Base-by-base conservation (phyloP, 371 early-diverging fungal species). In the Syncephalastrum monosporum region DNA sequence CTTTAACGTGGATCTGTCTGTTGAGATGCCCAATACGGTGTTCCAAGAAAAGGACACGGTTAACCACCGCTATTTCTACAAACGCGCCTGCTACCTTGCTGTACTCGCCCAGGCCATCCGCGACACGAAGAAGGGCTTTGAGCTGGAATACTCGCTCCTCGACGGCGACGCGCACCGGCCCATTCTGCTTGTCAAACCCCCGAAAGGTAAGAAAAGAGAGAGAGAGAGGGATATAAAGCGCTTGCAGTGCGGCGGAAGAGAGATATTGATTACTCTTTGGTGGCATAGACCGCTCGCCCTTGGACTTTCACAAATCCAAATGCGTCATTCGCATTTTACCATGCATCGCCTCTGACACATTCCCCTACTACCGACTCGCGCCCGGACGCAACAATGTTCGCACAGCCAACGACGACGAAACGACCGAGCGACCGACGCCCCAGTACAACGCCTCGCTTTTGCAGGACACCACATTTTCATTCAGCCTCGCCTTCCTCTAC, bases 1-100 rank as follows among this genome's bases (percentile, higher is more conserved):
- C 2, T 85, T 87, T 64, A 93, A 88, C 59, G 89, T 97, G 0
- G 98, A 98, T 72, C 68, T 98, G 13, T 90, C 91, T 13, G 91
- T 96, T 13, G 89, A 95, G 55, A 97, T 98, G 95, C 99, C 98
- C 1, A 55, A 85, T 77, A 60, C 65, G 1, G 61, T 96, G 25
- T 93, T 96, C 67, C 87, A 88, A 64, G 95, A 96, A 53, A 94
- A 96, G 67, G 99, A 98, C 68, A 83, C 89, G 61, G 64, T 95
- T 67, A 96, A 98, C 81, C 83, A 90, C 69, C 83, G 97, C 50
- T 98, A 98, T 69, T 92, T 95, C 63, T 83, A 95, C 74, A 98
- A 98, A 68, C 87, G 98, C 45, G 90, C 96, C 0, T 96, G 88
- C 64, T 98, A 95, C 67, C 71, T 97, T 41, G 83, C 94, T 1